Percentiles rank a stretch among this genome's conserved stretches.
Conservation (phyloP, 345 rosid genomes). For the Erucastrum elatum region DNA sequence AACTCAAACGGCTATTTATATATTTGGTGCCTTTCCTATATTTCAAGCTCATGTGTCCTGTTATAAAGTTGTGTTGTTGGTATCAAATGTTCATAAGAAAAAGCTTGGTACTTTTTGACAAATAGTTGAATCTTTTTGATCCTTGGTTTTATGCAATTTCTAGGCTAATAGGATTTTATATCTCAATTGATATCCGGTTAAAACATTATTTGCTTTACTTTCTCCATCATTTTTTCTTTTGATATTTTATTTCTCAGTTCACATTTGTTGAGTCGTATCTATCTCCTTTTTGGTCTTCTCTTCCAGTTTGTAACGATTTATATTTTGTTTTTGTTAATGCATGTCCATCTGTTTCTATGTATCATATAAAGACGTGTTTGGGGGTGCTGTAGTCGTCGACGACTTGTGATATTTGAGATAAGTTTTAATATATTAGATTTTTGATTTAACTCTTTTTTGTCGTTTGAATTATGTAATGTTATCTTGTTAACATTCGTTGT, state of each 20-base stretch:
- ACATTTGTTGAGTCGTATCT: background rate
- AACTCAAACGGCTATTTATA: background rate
- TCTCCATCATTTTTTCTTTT: no score
- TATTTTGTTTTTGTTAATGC: background rate
- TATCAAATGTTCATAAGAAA: slow-evolving; percentile 9
- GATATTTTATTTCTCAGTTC: background rate
- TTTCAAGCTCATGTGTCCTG: background rate
- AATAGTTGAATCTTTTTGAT: background rate
- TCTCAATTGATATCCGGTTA: no score
- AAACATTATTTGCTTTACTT: no score
- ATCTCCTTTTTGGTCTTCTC: background rate
- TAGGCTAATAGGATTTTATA: no score
- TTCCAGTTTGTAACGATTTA: background rate
- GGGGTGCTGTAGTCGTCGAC: background rate
- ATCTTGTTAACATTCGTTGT: slow-evolving; percentile 5
- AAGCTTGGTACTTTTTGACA: background rate
- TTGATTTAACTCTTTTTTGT: background rate
- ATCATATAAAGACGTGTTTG: slow-evolving; percentile 3
- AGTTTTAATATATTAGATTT: background rate
- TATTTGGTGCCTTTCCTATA: background rate
- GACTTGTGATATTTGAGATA: background rate
- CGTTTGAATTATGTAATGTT: slow-evolving; percentile 18
- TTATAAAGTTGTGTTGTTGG: slow-evolving; percentile 22
- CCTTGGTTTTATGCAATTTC: background rate
- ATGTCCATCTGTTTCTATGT: background rate